Conservation (phyloP, 1,139 yeast genomes). For the Arxiozyma bovina region DNA sequence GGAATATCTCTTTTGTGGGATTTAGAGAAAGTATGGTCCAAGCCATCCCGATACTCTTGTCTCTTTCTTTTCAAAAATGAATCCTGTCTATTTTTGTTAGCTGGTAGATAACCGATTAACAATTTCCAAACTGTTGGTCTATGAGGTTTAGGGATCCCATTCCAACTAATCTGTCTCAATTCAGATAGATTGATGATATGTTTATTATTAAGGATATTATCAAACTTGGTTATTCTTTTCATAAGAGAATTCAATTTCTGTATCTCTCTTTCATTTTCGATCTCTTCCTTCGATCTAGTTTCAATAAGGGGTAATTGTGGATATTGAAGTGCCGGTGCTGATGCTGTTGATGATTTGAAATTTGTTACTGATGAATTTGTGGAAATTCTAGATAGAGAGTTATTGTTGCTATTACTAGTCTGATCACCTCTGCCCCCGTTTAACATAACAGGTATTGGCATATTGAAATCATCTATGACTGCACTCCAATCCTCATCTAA, state of each 20-base stretch:
- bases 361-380: constrained; percentile 12
- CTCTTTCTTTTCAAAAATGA: constrained; percentile 69
- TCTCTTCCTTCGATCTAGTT: constrained; percentile 21
- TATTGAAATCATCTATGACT: constrained; percentile 44
- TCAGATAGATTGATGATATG: constrained; percentile 58
- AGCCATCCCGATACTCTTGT: constrained; percentile 75
- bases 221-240: constrained; percentile 59
- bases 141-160: constrained; percentile 78
- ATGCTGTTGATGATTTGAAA: constrained; percentile 17
- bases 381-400: constrained; percentile 8
- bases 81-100: constrained; percentile 67
- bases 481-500: constrained; percentile 93
- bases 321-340: constrained; percentile 12
- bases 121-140: constrained; percentile 88
- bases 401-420: background rate
- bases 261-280: constrained; percentile 35
- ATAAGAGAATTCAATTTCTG: constrained; percentile 51
- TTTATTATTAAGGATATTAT: constrained; percentile 46
- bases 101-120: constrained; percentile 80
- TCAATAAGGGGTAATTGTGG: constrained; percentile 32
- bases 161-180: constrained; percentile 78
- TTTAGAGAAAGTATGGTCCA: constrained; percentile 43
- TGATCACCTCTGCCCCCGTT: constrained; percentile 22
- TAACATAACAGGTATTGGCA: constrained; percentile 36
- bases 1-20: constrained; percentile 56